Evolutionary conservation across 805 yeast genomes (phyloP), one percentile per base, ranked within the genome.

Genomic region (Ogataea populi-albae): DNA sequence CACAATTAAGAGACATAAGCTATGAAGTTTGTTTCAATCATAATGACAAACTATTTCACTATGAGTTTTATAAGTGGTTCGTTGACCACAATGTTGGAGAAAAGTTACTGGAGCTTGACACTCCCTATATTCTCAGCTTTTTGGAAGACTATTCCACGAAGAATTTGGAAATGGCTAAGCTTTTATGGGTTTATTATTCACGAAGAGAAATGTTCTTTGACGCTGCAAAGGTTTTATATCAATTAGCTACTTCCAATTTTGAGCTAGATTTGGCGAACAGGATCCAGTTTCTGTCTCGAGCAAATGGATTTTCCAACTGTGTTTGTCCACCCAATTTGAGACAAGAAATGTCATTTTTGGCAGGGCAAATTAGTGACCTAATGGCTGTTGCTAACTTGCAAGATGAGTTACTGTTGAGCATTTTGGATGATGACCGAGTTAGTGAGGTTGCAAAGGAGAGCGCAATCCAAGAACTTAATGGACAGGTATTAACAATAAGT

Each of bases 21-120:
- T 89, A 89, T 57, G 72, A 74, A 6, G 71, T 81, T 12, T 86
- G 93, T 37, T 78, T 88, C 50, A 73, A 75, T 12, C 80, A 81
- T 35, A 69, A 75, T 29, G 98, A 93, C 55, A 85, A 81, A 52
- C 59, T 79, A n/a, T 93, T 93, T 71, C 98, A 93, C 46, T 87
- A 81, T 61, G 85, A 86, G 45, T 75, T 93, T 46, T 93, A 93
- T 59, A 91, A 86, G 57, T 93, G 98, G 97, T 80, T 87, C 49
- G 81, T 87, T 22, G 63, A 70, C 28, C 86, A 85, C 52, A 89
- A 86, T 4, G 73, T 79, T 19, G 81, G 86, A 42, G 93, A 83
- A 37, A 76, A 85, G 43, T 65, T 93, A 28, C 67, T 91, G 40
- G 86, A 82, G 30, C 72, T 91, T 38, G 84, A 86, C 35, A 86